A percentile compares a stretch with the other conserved stretches of the same genome.
phyloP scores from a whole-genome alignment of 495 filamentous ascomycete genomes.

The Lophiotrema nucula region DNA sequence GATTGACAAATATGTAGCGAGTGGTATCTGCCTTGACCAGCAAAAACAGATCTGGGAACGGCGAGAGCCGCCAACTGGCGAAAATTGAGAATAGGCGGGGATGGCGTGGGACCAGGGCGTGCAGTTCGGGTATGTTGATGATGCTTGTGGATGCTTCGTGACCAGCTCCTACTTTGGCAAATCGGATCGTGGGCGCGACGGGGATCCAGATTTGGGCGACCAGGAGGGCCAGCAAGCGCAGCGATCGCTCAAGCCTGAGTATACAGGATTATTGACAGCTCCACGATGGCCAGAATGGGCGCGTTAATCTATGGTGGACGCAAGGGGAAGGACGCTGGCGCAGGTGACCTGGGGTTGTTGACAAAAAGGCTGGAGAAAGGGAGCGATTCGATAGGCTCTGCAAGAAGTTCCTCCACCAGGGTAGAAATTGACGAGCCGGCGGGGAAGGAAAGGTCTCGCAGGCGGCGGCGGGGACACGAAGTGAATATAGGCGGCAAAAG shows the following conservation, averaged over 20 bases:
- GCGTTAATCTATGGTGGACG: slow-evolving; percentile 18
- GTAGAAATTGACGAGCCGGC: slow-evolving; percentile 26
- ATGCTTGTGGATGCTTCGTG: slow-evolving; percentile 13
- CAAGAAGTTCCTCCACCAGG: slow-evolving; percentile 14
- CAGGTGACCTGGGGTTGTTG: slow-evolving; percentile 26
- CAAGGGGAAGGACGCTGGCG: slow-evolving; percentile 18
- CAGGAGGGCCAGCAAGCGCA: slow-evolving; percentile 6
- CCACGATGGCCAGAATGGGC: slow-evolving; percentile 11
- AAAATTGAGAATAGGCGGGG: slow-evolving; percentile 4
- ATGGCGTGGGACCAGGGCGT: slow-evolving; percentile 9
- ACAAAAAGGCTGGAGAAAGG: slow-evolving; percentile 25
- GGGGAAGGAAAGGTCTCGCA: neutral
- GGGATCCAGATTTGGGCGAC: slow-evolving; percentile 17
- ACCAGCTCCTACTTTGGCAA: slow-evolving; percentile 27
- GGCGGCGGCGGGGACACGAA: slow-evolving; percentile 17
- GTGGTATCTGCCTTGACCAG: slow-evolving; percentile 33
- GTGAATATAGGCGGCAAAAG: slow-evolving; percentile 27
- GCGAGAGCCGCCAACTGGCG: slow-evolving; percentile 6
- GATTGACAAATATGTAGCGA: slow-evolving; percentile 31
- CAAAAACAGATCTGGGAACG: slow-evolving; percentile 33
- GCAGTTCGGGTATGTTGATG: too few species aligned
- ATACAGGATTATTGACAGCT: slow-evolving; percentile 5
- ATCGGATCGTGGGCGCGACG: slow-evolving; percentile 17
- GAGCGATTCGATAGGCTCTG: slow-evolving; percentile 12
- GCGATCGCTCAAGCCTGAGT: neutral